Percentiles rank a stretch among this genome's conserved stretches.
Conservation (phyloP, 805 yeast species). For the Vanderwaltozyma tropicalis region DNA sequence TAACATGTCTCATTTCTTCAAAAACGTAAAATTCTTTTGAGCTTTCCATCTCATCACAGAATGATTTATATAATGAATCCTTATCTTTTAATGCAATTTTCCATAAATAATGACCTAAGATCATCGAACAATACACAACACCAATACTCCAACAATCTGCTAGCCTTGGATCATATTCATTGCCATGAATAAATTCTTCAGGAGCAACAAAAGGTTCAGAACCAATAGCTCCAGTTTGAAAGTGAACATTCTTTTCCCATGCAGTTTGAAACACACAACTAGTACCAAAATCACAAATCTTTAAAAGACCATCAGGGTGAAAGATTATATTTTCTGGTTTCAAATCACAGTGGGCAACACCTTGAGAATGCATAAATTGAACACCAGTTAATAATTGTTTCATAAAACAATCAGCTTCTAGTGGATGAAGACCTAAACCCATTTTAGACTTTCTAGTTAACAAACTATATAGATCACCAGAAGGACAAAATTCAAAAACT, state of each 20-base stretch:
- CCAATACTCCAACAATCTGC: constrained; percentile 91
- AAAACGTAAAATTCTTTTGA: constrained; percentile 39
- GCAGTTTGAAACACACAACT: constrained; percentile 84
- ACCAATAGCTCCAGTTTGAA: constrained; percentile 67
- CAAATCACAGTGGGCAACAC: constrained; percentile 88
- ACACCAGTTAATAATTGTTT: constrained; percentile 79
- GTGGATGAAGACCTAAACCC: constrained; percentile 40
- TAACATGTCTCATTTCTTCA: constrained; percentile 41
- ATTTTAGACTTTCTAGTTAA: constrained; percentile 41
- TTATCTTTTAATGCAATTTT: constrained; percentile 56
- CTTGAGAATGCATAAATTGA: constrained; percentile 78
- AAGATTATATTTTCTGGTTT: constrained; percentile 80
- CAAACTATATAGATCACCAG: constrained; percentile 60
- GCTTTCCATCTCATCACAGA: constrained; percentile 35
- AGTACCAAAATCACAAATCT: constrained; percentile 81
- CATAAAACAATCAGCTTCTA: constrained; percentile 81
- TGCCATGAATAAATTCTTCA: constrained; percentile 55
- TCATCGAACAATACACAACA: constrained; percentile 63
- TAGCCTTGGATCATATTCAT: constrained; percentile 59
- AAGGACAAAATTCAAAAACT: constrained; percentile 89
- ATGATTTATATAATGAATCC: constrained; percentile 37
- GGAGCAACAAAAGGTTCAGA: constrained; percentile 91
- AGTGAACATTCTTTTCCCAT: constrained; percentile 70
- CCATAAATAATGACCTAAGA: constrained; percentile 89
- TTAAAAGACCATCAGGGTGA: constrained; percentile 53